Evolutionary conservation across 176 grass and related monocot genomes (phyloP), one percentile per base, ranked within the genome.

Genomic region (Hyparrhenia diplandra): DNA sequence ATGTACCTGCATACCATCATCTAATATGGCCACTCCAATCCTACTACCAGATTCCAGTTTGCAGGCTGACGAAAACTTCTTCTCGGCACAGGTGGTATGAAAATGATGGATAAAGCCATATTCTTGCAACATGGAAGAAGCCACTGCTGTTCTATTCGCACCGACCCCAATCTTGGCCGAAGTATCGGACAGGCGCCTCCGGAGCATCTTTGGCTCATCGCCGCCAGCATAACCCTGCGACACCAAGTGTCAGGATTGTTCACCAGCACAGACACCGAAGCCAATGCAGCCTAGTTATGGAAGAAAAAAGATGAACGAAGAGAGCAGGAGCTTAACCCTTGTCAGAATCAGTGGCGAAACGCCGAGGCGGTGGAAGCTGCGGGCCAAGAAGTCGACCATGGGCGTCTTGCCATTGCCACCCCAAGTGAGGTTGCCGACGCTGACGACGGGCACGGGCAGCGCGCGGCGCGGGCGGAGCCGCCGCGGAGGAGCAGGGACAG

Each of bases 1-100:
- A 29, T 45, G 0, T 71, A 91, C 92, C 95, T 98, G 90, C 95
- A 98, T 94, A 59, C 95, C 95, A 36, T 98, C 95, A 59, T 98
- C 95, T 83, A 98, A 39, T 71, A 98, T 93, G 32, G 74, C 90
- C 29, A 87, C 23, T 68, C 90, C 92, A 74, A 98, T 78, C 85
- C 87, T 94, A 30, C 85, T 94, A 30, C 27, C 36, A 16, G 49
- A 36, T 76, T 39, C 37, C 68, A 69, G 54, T 51, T 55, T 79
- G 20, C 40, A 10, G 11, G 5, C 13, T 73, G 40, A 45, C 4
- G 24, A 39, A 35, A 21, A 10, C 32, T 67, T 82, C 72, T 81
- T 85, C 35, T 81, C 27, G 2, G 21, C 13, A 59, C 20, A 20
- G 37, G 67, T 88, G 57, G 62, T 65, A 14, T 63, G 32, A 13